Evolutionary conservation across 768 basidiomycete species (phyloP), one percentile per base, ranked within the genome.

Genomic region (Fibroporia radiculosa): DNA sequence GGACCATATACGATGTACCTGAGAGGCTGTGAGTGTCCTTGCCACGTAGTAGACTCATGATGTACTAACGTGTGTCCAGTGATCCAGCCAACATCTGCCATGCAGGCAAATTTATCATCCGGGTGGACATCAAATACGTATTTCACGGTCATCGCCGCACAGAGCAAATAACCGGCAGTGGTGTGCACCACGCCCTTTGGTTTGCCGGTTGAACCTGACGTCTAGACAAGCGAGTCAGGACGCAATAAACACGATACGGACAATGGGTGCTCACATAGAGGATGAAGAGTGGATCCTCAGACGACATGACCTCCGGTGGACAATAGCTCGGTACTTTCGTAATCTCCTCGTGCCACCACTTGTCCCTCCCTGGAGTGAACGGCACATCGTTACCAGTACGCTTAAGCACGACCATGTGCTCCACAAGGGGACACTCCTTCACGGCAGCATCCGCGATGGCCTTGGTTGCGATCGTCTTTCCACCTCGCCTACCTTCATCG

Each of bases 41-140:
- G 20, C n/a, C 19, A 32, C 27, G 26, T 19, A 18, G 31, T 8
- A 29, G 16, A 14, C 31, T 5, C 26, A 28, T 10, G 25, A n/a
- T 18, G 14, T 12, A 58, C 64, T 54, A 48, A 88, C 67, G 87
- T 88, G 67, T 96, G 92, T 14, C 93, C 93, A 2, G 95, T 98
- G 69, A 98, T 95, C 95, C 95, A 98, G 56, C 95, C 95, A 42
- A 99, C 76, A 60, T 99, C 95, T 46, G 95, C 95, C 93, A 97
- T 93, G 72, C 95, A 98, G 1, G 84, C 96, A 63, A 93, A 97
- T 54, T 75, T 82, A 69, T 97, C 95, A 48, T 88, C 92, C n/a
- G 85, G 82, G 64, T 99, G 95, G 18, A 97, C 79, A 62, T 99
- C 95, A 60, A 97, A 99, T 50, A 96, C 90, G 63, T 95, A 97